phyloP scores from a whole-genome alignment of 169 alveolate species.

The Cyclospora cayetanensis region DNA sequence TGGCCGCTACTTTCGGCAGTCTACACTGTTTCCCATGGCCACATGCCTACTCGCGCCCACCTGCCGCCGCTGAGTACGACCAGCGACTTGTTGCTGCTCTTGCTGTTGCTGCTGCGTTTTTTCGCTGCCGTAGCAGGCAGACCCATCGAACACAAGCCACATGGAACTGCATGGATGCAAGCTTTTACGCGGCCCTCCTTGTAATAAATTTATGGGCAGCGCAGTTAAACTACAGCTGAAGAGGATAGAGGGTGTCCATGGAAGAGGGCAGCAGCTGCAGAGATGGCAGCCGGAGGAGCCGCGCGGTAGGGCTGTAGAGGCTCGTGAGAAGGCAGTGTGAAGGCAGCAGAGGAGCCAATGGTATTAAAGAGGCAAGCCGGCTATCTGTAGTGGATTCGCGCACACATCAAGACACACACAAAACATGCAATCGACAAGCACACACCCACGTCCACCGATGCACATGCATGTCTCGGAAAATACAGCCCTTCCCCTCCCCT shows the following conservation, averaged over 20 bases:
- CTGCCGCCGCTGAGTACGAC: background rate
- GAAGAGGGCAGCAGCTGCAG: background rate
- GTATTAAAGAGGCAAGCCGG: background rate
- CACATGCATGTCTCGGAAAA: background rate
- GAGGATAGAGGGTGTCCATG: background rate
- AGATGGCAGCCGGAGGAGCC: background rate
- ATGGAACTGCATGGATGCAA: too few species aligned
- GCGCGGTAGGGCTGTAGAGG: background rate
- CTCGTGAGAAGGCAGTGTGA: background rate
- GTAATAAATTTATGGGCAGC: too few species aligned
- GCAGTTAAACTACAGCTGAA: background rate
- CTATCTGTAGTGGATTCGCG: slow-evolving; percentile 3
- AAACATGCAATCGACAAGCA: background rate
- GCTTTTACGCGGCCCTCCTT: too few species aligned
- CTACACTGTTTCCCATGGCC: too few species aligned
- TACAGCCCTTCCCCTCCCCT: too few species aligned
- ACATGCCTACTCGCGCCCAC: too few species aligned
- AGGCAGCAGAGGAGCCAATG: background rate
- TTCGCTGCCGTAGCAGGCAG: background rate
- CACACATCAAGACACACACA: background rate
- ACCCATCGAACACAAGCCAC: too few species aligned
- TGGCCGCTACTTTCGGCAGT: too few species aligned
- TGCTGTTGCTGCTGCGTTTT: background rate
- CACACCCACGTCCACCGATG: background rate
- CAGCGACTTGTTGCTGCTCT: background rate